Evolutionary conservation across 2,329 filamentous ascomycete species (phyloP).

Genomic region (Cadophora gregata): DNA sequence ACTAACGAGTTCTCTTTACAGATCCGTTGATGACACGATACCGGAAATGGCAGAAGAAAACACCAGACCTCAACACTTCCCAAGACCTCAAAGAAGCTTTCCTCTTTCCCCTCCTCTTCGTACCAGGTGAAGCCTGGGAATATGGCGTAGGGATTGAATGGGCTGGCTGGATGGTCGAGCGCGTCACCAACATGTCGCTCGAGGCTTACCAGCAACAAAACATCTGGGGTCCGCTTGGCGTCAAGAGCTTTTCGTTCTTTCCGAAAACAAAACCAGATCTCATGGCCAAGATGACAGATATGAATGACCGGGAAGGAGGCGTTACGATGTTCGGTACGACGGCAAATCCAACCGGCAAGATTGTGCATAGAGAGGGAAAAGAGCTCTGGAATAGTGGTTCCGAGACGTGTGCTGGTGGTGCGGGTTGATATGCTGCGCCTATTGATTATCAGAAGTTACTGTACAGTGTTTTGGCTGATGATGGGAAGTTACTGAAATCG

Average conservation of each 20-base stretch:
- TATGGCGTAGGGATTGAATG: constrained; percentile 62
- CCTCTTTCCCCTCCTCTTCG: constrained; percentile 60
- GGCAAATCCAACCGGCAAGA: constrained; percentile 26
- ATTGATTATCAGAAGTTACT: constrained; percentile 53
- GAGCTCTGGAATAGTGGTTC: constrained; percentile 8
- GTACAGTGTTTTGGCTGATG: constrained; percentile 54
- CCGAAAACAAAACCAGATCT: constrained; percentile 28
- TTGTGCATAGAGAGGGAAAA: constrained; percentile 14
- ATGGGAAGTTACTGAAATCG: constrained; percentile 53
- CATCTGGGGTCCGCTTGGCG: constrained; percentile 46
- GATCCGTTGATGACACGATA: constrained; percentile 29
- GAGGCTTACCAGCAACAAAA: constrained; percentile 53
- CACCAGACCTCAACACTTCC: not conserved
- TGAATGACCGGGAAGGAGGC: constrained; percentile 34
- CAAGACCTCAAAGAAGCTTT: constrained; percentile 16
- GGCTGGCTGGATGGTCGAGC: constrained; percentile 57
- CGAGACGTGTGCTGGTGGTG: constrained; percentile 42
- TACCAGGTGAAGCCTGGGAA: constrained; percentile 66
- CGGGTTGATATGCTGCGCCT: constrained; percentile 47
- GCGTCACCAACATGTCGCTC: constrained; percentile 39
- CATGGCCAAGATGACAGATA: constrained; percentile 29
- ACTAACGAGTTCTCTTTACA: not conserved
- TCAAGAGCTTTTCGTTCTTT: constrained; percentile 35
- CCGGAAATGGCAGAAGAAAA: constrained; percentile 19
- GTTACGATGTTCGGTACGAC: constrained; percentile 26